phyloP scores from a whole-genome alignment of 78 protist species.

The Monosiga brevicollis region DNA sequence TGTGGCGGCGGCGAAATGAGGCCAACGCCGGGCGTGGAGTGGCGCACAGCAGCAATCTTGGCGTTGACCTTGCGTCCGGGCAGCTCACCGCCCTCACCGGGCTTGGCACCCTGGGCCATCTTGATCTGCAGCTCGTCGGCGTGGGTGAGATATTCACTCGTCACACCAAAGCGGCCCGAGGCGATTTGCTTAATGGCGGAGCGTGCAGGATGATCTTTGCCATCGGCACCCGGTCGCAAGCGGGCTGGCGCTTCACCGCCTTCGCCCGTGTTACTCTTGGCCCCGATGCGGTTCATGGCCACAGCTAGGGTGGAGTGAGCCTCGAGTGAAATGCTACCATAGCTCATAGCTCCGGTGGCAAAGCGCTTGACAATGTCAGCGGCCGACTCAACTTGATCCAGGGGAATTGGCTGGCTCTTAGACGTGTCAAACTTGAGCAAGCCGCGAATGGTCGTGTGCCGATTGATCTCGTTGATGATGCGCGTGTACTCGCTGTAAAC shows the following conservation, averaged over 20 bases:
- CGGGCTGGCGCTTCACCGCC: conserved; percentile 77
- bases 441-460: conserved; percentile 47
- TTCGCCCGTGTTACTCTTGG: conserved; percentile 76
- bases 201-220: no score
- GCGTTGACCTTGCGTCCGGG: conserved; percentile 57
- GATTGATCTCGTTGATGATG: neutral
- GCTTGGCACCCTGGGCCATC: conserved; percentile 90
- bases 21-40: conserved; percentile 74
- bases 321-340: conserved; percentile 64
- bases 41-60: conserved; percentile 55
- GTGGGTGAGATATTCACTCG: conserved; percentile 57
- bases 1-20: conserved; percentile 88
- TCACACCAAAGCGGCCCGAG: conserved; percentile 88
- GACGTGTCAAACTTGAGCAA: conserved; percentile 17
- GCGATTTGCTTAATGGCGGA: conserved; percentile 81
- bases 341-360: conserved; percentile 77
- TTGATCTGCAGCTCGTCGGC: conserved; percentile 81
- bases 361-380: conserved; percentile 62
- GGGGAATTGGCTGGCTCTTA: conserved; percentile 5
- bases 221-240: conserved; percentile 4
- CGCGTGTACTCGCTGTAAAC: conserved; percentile 19
- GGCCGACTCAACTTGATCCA: conserved; percentile 42
- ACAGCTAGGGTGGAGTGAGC: conserved; percentile 64
- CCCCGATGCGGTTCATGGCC: conserved; percentile 74
- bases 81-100: conserved; percentile 84